phyloP scores from a whole-genome alignment of 495 filamentous ascomycete genomes.

The Daldinia decipiens region DNA sequence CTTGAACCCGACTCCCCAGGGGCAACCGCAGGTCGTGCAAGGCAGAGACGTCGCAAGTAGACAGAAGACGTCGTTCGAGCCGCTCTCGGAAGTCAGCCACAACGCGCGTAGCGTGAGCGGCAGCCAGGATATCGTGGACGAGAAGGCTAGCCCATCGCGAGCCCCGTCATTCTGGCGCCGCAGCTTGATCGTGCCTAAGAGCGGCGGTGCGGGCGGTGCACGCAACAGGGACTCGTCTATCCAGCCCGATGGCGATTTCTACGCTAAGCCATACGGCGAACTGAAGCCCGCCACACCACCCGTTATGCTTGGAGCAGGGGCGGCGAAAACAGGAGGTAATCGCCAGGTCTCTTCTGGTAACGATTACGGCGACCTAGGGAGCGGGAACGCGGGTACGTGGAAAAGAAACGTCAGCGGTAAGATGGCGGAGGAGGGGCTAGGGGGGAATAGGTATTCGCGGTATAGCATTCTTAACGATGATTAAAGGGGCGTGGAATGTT shows the following conservation, averaged over 20 bases:
- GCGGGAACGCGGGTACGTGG: constrained; percentile 46
- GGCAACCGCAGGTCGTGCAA: background rate
- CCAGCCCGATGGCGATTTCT: constrained; percentile 65
- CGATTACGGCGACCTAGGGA: constrained; percentile 67
- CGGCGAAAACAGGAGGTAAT: constrained; percentile 6
- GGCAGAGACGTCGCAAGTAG: constrained; percentile 15
- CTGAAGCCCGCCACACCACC: constrained; percentile 60
- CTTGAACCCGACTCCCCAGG: constrained; percentile 50
- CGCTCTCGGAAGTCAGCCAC: constrained; percentile 54
- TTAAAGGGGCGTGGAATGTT: constrained; percentile 9
- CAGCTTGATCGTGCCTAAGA: constrained; percentile 44
- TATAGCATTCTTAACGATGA: constrained; percentile 50
- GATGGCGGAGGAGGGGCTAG: constrained; percentile 80
- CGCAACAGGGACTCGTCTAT: constrained; percentile 55
- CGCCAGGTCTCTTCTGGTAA: constrained; percentile 65
- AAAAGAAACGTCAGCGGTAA: constrained; percentile 83
- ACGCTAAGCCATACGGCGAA: constrained; percentile 62
- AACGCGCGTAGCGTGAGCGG: constrained; percentile 54
- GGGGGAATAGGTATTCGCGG: constrained; percentile 41
- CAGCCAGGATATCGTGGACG: constrained; percentile 50
- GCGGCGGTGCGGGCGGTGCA: constrained; percentile 26
- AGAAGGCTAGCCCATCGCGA: constrained; percentile 13
- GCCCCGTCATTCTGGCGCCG: constrained; percentile 35
- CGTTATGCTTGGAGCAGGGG: constrained; percentile 51
- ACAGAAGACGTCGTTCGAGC: constrained; percentile 47